A percentile compares a stretch with the other conserved stretches of the same genome.
Evolutionary conservation across 495 filamentous ascomycete genomes (phyloP).

Genomic region (Parathielavia appendiculata): DNA sequence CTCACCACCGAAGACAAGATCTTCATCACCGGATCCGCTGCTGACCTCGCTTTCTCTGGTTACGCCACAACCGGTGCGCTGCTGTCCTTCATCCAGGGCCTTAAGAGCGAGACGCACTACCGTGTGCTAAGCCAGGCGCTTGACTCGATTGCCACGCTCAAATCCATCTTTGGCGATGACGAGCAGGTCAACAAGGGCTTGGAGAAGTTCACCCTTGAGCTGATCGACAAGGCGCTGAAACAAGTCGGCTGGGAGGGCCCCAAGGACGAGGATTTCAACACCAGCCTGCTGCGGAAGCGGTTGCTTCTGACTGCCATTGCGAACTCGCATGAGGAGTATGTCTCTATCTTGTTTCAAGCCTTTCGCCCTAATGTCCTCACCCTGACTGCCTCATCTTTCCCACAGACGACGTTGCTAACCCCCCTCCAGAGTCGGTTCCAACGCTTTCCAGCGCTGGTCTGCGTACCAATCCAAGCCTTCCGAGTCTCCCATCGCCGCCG

Average conservation of each 20-base stretch:
- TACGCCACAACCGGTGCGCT: slow-evolving; percentile 73
- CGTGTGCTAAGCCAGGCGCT: slow-evolving; percentile 86
- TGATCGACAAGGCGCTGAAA: slow-evolving; percentile 66
- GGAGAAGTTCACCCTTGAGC: slow-evolving; percentile 64
- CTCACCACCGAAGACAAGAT: slow-evolving; percentile 86
- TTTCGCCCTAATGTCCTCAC: no score
- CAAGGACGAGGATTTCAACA: slow-evolving; percentile 73
- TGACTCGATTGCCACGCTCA: slow-evolving; percentile 54
- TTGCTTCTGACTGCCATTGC: slow-evolving; percentile 69
- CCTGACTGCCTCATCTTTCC: neutral
- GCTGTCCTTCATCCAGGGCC: slow-evolving; percentile 72
- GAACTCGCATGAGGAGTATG: slow-evolving; percentile 66
- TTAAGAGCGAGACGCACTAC: slow-evolving; percentile 74
- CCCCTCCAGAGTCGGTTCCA: slow-evolving; percentile 54
- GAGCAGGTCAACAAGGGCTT: slow-evolving; percentile 56
- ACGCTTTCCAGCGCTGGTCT: slow-evolving; percentile 70
- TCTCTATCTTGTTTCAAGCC: slow-evolving; percentile 7
- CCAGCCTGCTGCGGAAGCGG: slow-evolving; percentile 70
- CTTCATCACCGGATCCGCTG: slow-evolving; percentile 84
- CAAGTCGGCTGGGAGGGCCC: slow-evolving; percentile 81
- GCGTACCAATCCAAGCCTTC: slow-evolving; percentile 63
- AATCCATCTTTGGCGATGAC: slow-evolving; percentile 49
- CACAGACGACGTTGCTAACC: slow-evolving; percentile 1
- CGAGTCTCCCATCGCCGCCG: slow-evolving; percentile 67
- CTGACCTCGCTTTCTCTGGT: slow-evolving; percentile 82